Evolutionary conservation across 2,329 filamentous ascomycete genomes (phyloP), one percentile per base, ranked within the genome.

Genomic region (Ophiostoma sp.): DNA sequence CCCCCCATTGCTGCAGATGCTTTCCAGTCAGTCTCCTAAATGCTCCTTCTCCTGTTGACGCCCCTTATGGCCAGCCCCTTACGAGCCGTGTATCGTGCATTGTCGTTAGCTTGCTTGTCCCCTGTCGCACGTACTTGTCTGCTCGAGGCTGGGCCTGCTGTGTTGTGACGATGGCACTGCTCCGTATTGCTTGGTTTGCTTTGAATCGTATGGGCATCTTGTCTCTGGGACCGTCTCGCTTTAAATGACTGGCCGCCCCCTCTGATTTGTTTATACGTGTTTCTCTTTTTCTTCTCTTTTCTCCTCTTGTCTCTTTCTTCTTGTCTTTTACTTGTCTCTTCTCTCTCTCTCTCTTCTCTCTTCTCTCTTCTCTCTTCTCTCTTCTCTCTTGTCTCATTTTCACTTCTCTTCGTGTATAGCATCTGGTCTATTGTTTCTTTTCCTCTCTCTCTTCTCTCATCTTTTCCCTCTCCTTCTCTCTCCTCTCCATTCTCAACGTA

Each of bases 351-450:
- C 16, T 52, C 49, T 18, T 18, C 3, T 27, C 5, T 52, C 49
- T 52, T n/a, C n/a, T 49, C n/a, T 47, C 11, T 45, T 12, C 14
- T 49, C 52, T 36, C 18, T 36, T 36, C 52, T 18, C 2, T 58
- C 5, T 36, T 36, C 27, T 12, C 18, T 62, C 38, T 62, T 36
- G 58, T 63, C 58, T 60, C 58, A 42, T 63, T 27, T 36, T 63
- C n/a, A 60, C 6, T 60, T 60, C 55, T 60, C 55, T 42, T 63
- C 58, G 41, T 55, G 49, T 7, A 42, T 63, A 40, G 55, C 58
- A 63, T 63, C 58, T 63, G 55, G 55, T 63, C 40, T 63, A 12
- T 42, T 18, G 8, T 63, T 62, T 63, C 16, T 42, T 8, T 63
- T 42, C 40, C 5, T 7, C 9, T 40, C 27, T 58, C 3, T 58